A percentile compares a stretch with the other conserved stretches of the same genome.
Conservation (phyloP, 2,329 filamentous ascomycete species). For the Epichloe hybrida region DNA sequence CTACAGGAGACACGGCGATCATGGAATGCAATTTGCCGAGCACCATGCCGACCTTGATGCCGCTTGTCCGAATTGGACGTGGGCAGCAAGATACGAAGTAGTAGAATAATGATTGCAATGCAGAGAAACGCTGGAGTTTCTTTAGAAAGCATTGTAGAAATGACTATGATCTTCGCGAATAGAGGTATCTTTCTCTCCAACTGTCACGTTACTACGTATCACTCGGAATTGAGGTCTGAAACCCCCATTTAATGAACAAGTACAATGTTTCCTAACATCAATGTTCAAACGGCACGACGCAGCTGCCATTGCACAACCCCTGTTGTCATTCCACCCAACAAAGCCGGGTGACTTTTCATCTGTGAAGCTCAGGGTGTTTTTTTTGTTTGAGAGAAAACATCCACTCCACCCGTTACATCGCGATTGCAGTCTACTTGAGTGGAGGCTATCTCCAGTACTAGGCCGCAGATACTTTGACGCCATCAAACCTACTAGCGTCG, state of each 20-base stretch:
- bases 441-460: not conserved
- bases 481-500: too few relatives aligned
- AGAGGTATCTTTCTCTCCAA: slow-evolving; percentile 4
- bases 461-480: too few relatives aligned
- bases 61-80: not conserved
- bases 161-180: not conserved
- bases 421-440: not conserved
- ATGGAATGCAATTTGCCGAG: not conserved
- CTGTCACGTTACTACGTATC: slow-evolving; percentile 3
- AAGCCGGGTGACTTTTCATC: too few relatives aligned
- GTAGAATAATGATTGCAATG: slow-evolving; percentile 5
- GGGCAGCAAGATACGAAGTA: not conserved
- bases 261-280: too few relatives aligned
- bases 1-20: not conserved
- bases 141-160: not conserved
- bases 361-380: too few relatives aligned
- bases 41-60: too few relatives aligned
- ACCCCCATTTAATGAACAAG: not conserved
- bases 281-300: too few relatives aligned
- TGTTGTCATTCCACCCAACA: too few relatives aligned
- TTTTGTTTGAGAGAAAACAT: too few relatives aligned
- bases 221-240: slow-evolving; percentile 6
- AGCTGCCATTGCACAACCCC: too few relatives aligned
- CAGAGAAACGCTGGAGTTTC: not conserved
- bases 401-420: not conserved